Evolutionary conservation across 1,284 basidiomycete species (phyloP).

Genomic region (Sanghuangporus baumii): DNA sequence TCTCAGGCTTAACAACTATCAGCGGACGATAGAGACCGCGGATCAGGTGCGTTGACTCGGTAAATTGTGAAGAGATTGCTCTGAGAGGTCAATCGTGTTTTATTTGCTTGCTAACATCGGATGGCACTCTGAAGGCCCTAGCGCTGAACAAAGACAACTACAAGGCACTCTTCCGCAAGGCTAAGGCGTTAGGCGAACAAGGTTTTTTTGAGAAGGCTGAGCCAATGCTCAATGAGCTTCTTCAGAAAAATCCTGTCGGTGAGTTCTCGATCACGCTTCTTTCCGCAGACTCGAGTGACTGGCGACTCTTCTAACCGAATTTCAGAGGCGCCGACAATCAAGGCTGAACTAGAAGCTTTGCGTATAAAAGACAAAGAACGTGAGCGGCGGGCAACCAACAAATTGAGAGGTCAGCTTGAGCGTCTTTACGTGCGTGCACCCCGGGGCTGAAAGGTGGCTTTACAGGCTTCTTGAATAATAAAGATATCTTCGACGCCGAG

Average conservation of each 20-base stretch:
- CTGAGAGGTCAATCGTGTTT: not conserved
- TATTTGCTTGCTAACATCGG: conserved; percentile 2
- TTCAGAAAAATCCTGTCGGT: conserved; percentile 58
- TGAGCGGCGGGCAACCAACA: conserved; percentile 59
- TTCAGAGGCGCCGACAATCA: conserved; percentile 51
- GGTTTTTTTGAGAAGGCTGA: conserved; percentile 71
- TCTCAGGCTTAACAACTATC: conserved; percentile 70
- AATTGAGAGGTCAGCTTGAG: conserved; percentile 55
- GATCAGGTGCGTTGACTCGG: conserved; percentile 47
- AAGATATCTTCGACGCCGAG: conserved; percentile 10
- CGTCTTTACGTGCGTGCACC: not conserved
- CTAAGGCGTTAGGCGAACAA: conserved; percentile 67
- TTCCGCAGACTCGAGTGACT: not conserved
- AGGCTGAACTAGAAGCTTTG: conserved; percentile 55
- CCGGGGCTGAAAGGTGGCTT: not conserved
- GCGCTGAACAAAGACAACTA: conserved; percentile 66
- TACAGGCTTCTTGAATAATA: conserved; percentile 14
- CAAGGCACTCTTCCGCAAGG: conserved; percentile 76
- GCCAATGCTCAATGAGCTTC: conserved; percentile 55
- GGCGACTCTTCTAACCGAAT: not conserved
- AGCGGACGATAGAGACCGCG: conserved; percentile 67
- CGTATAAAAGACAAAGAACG: conserved; percentile 57
- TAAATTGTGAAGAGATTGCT: not conserved
- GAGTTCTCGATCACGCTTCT: conserved; percentile 5
- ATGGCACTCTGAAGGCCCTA: conserved; percentile 45